A percentile compares a stretch with the other conserved stretches of the same genome.
Conservation (phyloP, 2,329 filamentous ascomycete genomes). For the Endocalyx cinctus region DNA sequence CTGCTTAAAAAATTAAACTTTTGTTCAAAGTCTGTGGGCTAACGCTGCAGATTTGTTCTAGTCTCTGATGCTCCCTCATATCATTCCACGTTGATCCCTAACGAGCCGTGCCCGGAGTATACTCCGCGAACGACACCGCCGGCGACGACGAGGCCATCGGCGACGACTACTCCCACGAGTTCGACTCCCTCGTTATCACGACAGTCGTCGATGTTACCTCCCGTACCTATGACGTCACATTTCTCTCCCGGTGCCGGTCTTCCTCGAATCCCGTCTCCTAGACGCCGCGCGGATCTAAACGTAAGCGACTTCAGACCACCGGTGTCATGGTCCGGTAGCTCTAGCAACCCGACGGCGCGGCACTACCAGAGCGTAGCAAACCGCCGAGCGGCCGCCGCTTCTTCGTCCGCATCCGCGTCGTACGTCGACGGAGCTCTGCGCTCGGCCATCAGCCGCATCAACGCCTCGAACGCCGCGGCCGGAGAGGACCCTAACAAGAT, state of each 20-base stretch:
- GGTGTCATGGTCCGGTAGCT: slow-evolving; percentile 55
- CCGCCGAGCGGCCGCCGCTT: slow-evolving; percentile 49
- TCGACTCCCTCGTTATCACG: slow-evolving; percentile 14
- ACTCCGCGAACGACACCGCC: slow-evolving; percentile 21
- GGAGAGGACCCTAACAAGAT: slow-evolving; percentile 19
- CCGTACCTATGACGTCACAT: slow-evolving; percentile 17
- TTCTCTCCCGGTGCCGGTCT: slow-evolving; percentile 38
- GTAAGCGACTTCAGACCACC: slow-evolving; percentile 52
- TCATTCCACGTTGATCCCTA: slow-evolving; percentile 47
- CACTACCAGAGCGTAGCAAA: slow-evolving; percentile 62
- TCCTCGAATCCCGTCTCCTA: slow-evolving; percentile 43
- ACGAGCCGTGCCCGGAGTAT: slow-evolving; percentile 48
- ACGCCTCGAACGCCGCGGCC: slow-evolving; percentile 12
- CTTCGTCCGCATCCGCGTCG: slow-evolving; percentile 9
- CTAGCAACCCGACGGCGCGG: slow-evolving; percentile 51
- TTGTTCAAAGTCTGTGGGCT: no score
- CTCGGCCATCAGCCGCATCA: slow-evolving; percentile 19
- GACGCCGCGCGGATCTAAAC: no score
- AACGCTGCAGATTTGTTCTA: no score
- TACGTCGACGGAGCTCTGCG: slow-evolving; percentile 20
- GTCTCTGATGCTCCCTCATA: slow-evolving; percentile 65
- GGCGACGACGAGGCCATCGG: slow-evolving; percentile 4
- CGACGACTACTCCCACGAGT: slow-evolving; percentile 10
- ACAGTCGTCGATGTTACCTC: slow-evolving; percentile 25
- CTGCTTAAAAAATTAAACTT: no score